Base-by-base conservation (phyloP, 208 protist genomes). In the Trypanosoma congolense region DNA sequence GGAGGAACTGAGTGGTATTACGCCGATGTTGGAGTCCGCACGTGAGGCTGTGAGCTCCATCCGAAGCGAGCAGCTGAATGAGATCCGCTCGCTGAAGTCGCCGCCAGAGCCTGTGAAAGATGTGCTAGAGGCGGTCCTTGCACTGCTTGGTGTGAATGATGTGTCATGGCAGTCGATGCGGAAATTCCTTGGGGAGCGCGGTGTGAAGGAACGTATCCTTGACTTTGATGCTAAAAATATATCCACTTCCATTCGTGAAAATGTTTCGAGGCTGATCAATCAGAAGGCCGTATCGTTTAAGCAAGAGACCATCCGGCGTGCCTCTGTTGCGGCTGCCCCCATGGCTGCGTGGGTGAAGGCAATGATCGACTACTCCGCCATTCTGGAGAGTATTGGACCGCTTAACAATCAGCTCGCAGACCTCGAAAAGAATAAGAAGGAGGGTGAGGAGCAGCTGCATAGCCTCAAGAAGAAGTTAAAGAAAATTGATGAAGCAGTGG, bases 271-370 rank as follows among this genome's bases (percentile, higher is more conserved):
- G 75, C 43, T 99, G 45, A 61, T 96, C n/a, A 51, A 83, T 52
- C 72, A 93, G 31, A 95, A 94, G 45, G 75, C 69, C 9, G 61
- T 47, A 14, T 97, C 91, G 33, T 99, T 98, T 75, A 91, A 97
- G 61, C 70, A 71, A n/a, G 87, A 93, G 38, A 83, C 80, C 14
- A 97, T 98, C 56, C 63, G 79, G 36, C 90, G 94, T 29, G 92
- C 92, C 41, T 96, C 86, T 22, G 59, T 88, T 28, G 96, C 97
- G 0, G 96, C 96, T 12, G 92, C 93, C 8, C 97, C 97, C 56
- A 90, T 99, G 70, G 97, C 97, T 10, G 80, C 87, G 56, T 99
- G 97, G 97, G 95, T 98, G 16, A 95, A 90, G 65, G 97, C 97
- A 9, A 96, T 96, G 73, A 56, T 98, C 2, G 65, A 96, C 61